These are phyloP conservation scores for Orbilia ellipsospora DNA, from an alignment of 2,329 filamentous ascomycete species.

Conservation along the genomic window DNA sequence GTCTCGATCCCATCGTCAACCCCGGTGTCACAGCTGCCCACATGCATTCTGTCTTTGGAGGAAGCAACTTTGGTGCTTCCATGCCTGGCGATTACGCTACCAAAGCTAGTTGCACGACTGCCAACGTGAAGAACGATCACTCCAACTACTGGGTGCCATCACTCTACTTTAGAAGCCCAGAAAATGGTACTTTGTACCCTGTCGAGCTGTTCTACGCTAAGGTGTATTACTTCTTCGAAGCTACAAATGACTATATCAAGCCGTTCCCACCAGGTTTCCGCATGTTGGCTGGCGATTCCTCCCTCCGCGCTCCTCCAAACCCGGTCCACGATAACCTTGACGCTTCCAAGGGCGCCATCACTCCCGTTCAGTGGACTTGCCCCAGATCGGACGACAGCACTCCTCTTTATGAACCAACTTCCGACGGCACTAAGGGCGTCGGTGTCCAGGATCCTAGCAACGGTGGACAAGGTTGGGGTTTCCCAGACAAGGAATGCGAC, in stretches of 20 bases:
- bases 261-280: slow-evolving; percentile 82
- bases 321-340: slow-evolving; percentile 36
- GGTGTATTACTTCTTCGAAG: slow-evolving; percentile 53
- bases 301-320: slow-evolving; percentile 74
- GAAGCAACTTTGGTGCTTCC: slow-evolving; percentile 62
- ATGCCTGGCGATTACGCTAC: slow-evolving; percentile 43
- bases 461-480: slow-evolving; percentile 53
- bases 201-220: slow-evolving; percentile 52
- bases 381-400: slow-evolving; percentile 68
- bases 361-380: slow-evolving; percentile 63
- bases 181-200: slow-evolving; percentile 34
- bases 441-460: slow-evolving; percentile 70
- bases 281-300: slow-evolving; percentile 81
- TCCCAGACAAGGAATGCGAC: slow-evolving; percentile 71
- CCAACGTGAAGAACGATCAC: slow-evolving; percentile 80
- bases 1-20: slow-evolving; percentile 81
- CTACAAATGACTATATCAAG: slow-evolving; percentile 67
- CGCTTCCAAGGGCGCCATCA: slow-evolving; percentile 62
- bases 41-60: slow-evolving; percentile 80
- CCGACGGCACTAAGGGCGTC: slow-evolving; percentile 72
- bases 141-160: slow-evolving; percentile 89
- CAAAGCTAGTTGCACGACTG: slow-evolving; percentile 76
- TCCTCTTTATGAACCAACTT: slow-evolving; percentile 84
- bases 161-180: slow-evolving; percentile 70
- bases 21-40: slow-evolving; percentile 72